A percentile compares a stretch with the other conserved stretches of the same genome.
phyloP scores from a whole-genome alignment of 1,139 yeast genomes.

The Sugiyamaella castrensis region DNA sequence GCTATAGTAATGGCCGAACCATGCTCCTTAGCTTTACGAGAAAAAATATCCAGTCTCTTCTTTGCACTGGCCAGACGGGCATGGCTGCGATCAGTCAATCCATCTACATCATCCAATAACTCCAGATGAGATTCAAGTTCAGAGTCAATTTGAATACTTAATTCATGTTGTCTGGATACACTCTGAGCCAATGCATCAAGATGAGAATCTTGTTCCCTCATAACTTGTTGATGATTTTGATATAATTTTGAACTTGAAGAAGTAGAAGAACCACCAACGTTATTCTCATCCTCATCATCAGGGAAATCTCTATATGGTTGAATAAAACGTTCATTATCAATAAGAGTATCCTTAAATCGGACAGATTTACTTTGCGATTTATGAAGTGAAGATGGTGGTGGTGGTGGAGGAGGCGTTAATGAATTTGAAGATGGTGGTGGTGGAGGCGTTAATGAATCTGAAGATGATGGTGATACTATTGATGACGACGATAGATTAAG shows the following conservation, averaged over 20 bases:
- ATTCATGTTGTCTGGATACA: constrained; percentile 59
- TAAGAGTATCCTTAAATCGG: constrained; percentile 38
- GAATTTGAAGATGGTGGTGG: neutral
- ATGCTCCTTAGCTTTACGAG: constrained; percentile 58
- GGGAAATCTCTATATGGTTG: constrained; percentile 50
- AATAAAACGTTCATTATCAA: constrained; percentile 32
- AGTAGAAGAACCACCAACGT: constrained; percentile 24
- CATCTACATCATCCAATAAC: constrained; percentile 66
- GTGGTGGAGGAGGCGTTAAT: constrained; percentile 1
- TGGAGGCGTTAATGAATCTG: neutral
- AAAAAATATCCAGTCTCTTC: constrained; percentile 52
- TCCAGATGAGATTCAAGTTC: constrained; percentile 71
- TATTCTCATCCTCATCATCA: constrained; percentile 25
- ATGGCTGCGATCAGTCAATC: constrained; percentile 57
- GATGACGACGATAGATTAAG: neutral
- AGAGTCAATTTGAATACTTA: constrained; percentile 61
- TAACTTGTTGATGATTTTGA: constrained; percentile 65
- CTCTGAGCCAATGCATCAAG: constrained; percentile 58
- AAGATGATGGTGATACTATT: neutral
- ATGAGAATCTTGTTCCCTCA: constrained; percentile 59
- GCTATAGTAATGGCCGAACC: constrained; percentile 71
- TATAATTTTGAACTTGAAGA: constrained; percentile 42
- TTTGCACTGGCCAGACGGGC: constrained; percentile 54
- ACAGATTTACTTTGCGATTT: constrained; percentile 33
- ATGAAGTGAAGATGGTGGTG: neutral